phyloP scores from a whole-genome alignment of 768 basidiomycete genomes.

The Tremella fuciformis region DNA sequence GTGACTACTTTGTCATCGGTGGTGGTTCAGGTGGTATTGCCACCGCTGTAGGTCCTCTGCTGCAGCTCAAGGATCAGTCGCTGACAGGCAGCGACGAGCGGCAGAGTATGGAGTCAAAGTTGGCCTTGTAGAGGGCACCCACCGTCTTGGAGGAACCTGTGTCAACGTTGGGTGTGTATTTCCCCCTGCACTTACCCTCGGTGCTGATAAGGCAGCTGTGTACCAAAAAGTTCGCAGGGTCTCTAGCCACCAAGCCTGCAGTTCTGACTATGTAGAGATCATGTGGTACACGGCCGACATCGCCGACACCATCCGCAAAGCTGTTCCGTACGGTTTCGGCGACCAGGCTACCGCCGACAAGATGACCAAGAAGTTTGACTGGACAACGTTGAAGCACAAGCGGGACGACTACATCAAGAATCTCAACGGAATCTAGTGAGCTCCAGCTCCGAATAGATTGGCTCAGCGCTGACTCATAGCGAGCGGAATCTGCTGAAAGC shows the following conservation, averaged over 20 bases:
- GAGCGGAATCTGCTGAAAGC: slow-evolving; percentile 83
- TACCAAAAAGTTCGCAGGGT: slow-evolving; percentile 77
- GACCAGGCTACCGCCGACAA: slow-evolving; percentile 56
- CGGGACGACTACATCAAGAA: slow-evolving; percentile 91
- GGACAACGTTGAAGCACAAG: slow-evolving; percentile 85
- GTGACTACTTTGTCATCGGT: slow-evolving; percentile 81
- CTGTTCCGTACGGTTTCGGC: slow-evolving; percentile 61
- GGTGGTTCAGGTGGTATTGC: slow-evolving; percentile 92
- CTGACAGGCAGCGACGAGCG: slow-evolving; percentile 69
- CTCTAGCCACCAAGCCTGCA: not conserved
- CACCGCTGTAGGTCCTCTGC: slow-evolving; percentile 63
- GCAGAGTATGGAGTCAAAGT: slow-evolving; percentile 89
- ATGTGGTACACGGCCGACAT: slow-evolving; percentile 74
- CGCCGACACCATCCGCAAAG: slow-evolving; percentile 76
- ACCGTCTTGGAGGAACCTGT: slow-evolving; percentile 85
- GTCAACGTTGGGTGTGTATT: slow-evolving; percentile 76
- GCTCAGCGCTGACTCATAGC: slow-evolving; percentile 23
- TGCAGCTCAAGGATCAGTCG: not conserved
- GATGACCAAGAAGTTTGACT: slow-evolving; percentile 63
- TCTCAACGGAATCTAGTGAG: slow-evolving; percentile 78
- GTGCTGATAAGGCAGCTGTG: slow-evolving; percentile 64
- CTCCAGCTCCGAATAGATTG: not conserved
- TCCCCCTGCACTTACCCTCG: slow-evolving; percentile 43
- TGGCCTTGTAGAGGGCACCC: slow-evolving; percentile 75
- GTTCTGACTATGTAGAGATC: slow-evolving; percentile 58